Conservation (phyloP, 805 yeast genomes). For the Barnettozyma wickerhamii region DNA sequence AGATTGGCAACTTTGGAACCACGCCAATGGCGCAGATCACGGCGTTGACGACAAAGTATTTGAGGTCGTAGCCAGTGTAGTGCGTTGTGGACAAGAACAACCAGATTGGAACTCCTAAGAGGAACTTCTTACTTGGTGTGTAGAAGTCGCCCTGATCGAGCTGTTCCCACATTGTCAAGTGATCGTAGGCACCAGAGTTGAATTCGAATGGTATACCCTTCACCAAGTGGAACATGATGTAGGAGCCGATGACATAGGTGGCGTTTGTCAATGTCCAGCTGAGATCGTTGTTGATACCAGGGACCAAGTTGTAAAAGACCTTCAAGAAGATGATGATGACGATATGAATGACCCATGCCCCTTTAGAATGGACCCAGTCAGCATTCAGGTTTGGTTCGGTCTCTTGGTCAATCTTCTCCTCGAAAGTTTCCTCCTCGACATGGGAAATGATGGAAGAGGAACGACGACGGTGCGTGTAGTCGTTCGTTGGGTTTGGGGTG, state of each 20-base stretch:
- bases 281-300: conserved; percentile 77
- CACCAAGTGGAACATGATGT: conserved; percentile 93
- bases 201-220: conserved; percentile 98
- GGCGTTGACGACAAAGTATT: conserved; percentile 67
- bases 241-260: conserved; percentile 86
- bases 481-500: conserved; percentile 16
- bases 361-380: conserved; percentile 92
- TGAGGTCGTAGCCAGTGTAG: conserved; percentile 79
- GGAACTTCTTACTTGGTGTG: conserved; percentile 92
- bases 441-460: conserved; percentile 90
- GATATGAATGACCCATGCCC: conserved; percentile 93
- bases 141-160: conserved; percentile 92
- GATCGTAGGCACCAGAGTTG: conserved; percentile 93
- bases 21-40: conserved; percentile 82
- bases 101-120: conserved; percentile 88
- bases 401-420: conserved; percentile 88
- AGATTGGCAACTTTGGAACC: conserved; percentile 82
- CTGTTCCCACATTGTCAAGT: conserved; percentile 98
- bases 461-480: conserved; percentile 49
- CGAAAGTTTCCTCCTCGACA: conserved; percentile 88
- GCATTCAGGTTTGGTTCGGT: conserved; percentile 89
- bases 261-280: conserved; percentile 93
- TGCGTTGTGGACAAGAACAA: conserved; percentile 85
- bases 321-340: conserved; percentile 75
- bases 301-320: conserved; percentile 71